Percentiles rank a stretch among this genome's conserved stretches.
Evolutionary conservation across 1,139 yeast genomes (phyloP).

Genomic region (Pichia sp.): DNA sequence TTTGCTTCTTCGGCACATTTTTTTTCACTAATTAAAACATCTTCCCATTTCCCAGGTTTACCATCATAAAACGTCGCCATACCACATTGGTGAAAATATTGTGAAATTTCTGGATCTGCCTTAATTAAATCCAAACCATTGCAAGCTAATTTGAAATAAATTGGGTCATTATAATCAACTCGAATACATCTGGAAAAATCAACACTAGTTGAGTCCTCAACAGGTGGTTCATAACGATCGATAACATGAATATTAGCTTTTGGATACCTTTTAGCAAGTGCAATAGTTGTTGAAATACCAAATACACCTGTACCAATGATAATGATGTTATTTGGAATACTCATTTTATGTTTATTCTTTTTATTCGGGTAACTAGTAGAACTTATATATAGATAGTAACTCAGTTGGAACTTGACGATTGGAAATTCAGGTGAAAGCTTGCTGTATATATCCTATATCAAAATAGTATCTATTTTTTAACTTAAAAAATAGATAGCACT

Average conservation of each 20-base stretch:
- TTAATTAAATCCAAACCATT: slow-evolving; percentile 35
- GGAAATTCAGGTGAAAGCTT: too few species aligned
- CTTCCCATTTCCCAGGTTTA: slow-evolving; percentile 19
- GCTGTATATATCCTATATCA: too few species aligned
- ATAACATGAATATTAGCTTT: slow-evolving; percentile 16
- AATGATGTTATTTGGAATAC: slow-evolving; percentile 5
- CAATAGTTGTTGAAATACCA: slow-evolving; percentile 33
- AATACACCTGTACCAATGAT: slow-evolving; percentile 31
- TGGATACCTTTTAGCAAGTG: slow-evolving; percentile 25
- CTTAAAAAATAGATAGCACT: too few species aligned
- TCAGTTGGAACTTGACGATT: too few species aligned
- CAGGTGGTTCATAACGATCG: slow-evolving; percentile 26
- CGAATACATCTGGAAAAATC: slow-evolving; percentile 39
- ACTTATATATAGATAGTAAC: too few species aligned
- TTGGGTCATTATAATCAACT: slow-evolving; percentile 33
- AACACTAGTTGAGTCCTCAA: slow-evolving; percentile 36
- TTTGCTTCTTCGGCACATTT: slow-evolving; percentile 17
- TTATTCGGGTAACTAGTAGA: too few species aligned
- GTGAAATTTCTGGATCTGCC: slow-evolving; percentile 28
- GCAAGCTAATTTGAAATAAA: slow-evolving; percentile 33
- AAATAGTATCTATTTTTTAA: too few species aligned
- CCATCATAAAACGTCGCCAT: slow-evolving; percentile 23
- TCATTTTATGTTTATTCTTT: slow-evolving; percentile 18
- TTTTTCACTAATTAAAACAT: slow-evolving; percentile 15
- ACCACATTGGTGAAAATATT: slow-evolving; percentile 32